Base-by-base conservation (phyloP, 2,329 filamentous ascomycete genomes). In the Phaeosphaeria sp. region DNA sequence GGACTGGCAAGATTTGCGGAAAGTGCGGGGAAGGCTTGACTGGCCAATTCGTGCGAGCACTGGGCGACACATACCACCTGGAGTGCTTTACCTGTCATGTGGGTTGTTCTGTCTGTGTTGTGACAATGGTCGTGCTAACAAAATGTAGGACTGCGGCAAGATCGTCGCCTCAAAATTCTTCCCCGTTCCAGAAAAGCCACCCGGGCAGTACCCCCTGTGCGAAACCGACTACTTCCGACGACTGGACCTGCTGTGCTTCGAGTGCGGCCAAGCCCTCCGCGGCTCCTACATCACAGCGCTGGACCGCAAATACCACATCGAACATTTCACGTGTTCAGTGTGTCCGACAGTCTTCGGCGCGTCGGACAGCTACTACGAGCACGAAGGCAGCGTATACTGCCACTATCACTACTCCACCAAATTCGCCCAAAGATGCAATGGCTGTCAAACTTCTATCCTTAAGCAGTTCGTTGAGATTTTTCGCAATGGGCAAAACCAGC, bases 391-490 rank as follows among this genome's bases (percentile, higher is more conserved):
- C 69, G 95, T 99, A 24, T 99, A 97, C 78, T 99, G 95, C 77
- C 95, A 99, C 77, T 99, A 96, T 76, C 95, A 99, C 78, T 99
- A 99, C 78, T 98, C 94, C 13, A 99, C 95, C 17, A 92, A 93
- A 73, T 98, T 97, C 74, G 95, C 95, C 36, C 94, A 98, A 75
- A 87, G 92, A 55, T 99, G 95, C 77, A 97, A 96, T 76, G 95
- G 95, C 64, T 99, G 95, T 73, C 93, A 97, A 72, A 97, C 94
- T 2, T 92, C 95, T 51, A 99, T 99, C 63, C 83, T 99, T 44
- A 99, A 99, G 81, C 95, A 99, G 77, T 99, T 99, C 76, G 95
- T 99, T 60, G 95, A 99, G 78, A 98, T 99, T 60, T 99, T 93
- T 79, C 90, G 95, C 68, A 98, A 98, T 77, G 94, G 94, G 1